phyloP scores from a whole-genome alignment of 495 filamentous ascomycete species.

The Articulospora tetracladia region DNA sequence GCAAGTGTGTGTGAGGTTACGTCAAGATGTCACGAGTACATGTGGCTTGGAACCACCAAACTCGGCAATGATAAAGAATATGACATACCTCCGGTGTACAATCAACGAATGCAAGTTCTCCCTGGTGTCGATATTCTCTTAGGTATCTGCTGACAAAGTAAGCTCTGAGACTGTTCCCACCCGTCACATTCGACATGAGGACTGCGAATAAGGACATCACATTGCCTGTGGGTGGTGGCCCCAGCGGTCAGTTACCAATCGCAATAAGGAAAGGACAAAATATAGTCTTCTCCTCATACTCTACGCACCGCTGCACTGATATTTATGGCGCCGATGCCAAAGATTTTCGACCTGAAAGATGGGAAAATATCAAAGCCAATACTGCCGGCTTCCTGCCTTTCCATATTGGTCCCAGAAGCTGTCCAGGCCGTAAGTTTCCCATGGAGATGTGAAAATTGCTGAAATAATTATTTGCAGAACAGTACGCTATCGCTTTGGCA shows the following conservation, averaged over 20 bases:
- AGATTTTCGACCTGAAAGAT: slow-evolving; percentile 37
- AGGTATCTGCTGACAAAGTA: neutral
- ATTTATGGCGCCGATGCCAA: slow-evolving; percentile 26
- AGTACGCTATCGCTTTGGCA: slow-evolving; percentile 52
- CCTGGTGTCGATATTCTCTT: neutral
- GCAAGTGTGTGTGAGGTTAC: slow-evolving; percentile 40
- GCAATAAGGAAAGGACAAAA: slow-evolving; percentile 37
- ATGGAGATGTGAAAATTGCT: neutral
- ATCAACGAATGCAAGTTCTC: slow-evolving; percentile 30
- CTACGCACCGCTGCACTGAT: slow-evolving; percentile 11
- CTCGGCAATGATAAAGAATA: slow-evolving; percentile 25
- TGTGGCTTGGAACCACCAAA: slow-evolving; percentile 13
- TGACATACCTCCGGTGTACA: slow-evolving; percentile 31
- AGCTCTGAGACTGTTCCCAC: slow-evolving; percentile 14
- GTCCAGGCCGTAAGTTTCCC: slow-evolving; percentile 24
- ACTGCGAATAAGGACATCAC: slow-evolving; percentile 43
- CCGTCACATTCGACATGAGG: slow-evolving; percentile 42
- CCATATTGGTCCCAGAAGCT: slow-evolving; percentile 59
- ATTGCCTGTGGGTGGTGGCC: slow-evolving; percentile 45
- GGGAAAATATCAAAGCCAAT: slow-evolving; percentile 23
- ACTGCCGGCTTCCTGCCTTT: slow-evolving; percentile 61
- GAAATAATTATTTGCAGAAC: neutral
- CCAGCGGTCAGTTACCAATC: slow-evolving; percentile 41
- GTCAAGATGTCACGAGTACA: slow-evolving; percentile 23
- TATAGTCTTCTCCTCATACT: slow-evolving; percentile 8